phyloP scores from a whole-genome alignment of 2,329 filamentous ascomycete species.

The Fusarium sp. region DNA sequence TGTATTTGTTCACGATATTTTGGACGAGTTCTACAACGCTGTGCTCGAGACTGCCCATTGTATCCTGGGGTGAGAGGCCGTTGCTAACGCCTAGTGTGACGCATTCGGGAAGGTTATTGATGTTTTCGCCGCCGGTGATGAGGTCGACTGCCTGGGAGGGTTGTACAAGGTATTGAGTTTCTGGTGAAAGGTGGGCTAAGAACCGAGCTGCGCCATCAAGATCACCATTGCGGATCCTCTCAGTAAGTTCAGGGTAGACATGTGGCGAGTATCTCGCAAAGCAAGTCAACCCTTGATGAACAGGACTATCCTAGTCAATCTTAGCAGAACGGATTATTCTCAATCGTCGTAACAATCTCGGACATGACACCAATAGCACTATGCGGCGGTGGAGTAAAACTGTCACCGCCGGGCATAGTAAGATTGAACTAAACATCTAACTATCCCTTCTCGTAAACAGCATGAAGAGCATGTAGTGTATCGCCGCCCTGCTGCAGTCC shows the following conservation, averaged over 20 bases:
- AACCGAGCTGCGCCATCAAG: slow-evolving; percentile 44
- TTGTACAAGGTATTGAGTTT: slow-evolving; percentile 64
- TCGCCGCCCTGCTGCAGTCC: slow-evolving; percentile 62
- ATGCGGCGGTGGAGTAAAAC: slow-evolving; percentile 67
- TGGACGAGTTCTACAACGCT: neutral
- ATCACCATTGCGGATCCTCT: slow-evolving; percentile 47
- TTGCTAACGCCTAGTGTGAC: slow-evolving; percentile 68
- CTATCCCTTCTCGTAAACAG: slow-evolving; percentile 71
- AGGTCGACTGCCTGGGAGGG: slow-evolving; percentile 70
- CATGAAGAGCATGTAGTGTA: slow-evolving; percentile 65
- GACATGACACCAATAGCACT: slow-evolving; percentile 76
- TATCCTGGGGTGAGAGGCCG: slow-evolving; percentile 47
- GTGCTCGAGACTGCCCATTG: slow-evolving; percentile 1
- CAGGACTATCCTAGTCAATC: slow-evolving; percentile 61
- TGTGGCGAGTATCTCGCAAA: slow-evolving; percentile 65
- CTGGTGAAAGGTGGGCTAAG: slow-evolving; percentile 31
- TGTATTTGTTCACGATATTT: neutral
- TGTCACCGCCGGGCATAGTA: slow-evolving; percentile 68
- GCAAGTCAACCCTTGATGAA: slow-evolving; percentile 66
- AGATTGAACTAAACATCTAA: slow-evolving; percentile 68
- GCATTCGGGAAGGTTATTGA: slow-evolving; percentile 74
- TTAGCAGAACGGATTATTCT: slow-evolving; percentile 65
- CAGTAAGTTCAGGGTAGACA: slow-evolving; percentile 56
- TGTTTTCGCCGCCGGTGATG: slow-evolving; percentile 71
- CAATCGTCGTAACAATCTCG: slow-evolving; percentile 72